These are phyloP conservation scores for Hsuehochloa calcarea DNA, from an alignment of 176 grass and related monocot species.

Conservation along the genomic window DNA sequence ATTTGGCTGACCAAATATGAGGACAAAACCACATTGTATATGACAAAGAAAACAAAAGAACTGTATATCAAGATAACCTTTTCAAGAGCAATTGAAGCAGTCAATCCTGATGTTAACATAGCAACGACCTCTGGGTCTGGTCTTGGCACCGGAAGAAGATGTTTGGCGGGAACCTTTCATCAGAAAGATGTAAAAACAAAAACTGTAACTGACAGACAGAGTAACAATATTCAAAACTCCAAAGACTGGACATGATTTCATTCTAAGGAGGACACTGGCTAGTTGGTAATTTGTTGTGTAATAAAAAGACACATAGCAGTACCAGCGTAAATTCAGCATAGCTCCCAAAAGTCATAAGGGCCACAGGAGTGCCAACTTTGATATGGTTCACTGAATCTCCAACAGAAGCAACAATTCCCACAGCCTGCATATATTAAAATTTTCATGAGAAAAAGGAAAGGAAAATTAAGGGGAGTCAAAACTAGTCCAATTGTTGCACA, in stretches of 20 bases:
- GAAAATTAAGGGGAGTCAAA: neutral
- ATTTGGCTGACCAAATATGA: conserved; percentile 15
- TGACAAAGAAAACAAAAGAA: neutral
- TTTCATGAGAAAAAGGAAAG: neutral
- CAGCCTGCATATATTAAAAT: conserved; percentile 60
- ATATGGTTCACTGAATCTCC: conserved; percentile 78
- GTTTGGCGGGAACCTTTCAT: conserved; percentile 79
- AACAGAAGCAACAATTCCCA: conserved; percentile 86
- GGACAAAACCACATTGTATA: conserved; percentile 13
- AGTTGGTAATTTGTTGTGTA: conserved; percentile 18
- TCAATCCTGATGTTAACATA: conserved; percentile 96
- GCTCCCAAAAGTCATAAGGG: conserved; percentile 93
- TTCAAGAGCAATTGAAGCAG: conserved; percentile 98
- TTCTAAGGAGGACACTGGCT: neutral
- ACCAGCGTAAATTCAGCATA: conserved; percentile 91
- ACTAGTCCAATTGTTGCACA: neutral
- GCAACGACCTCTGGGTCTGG: conserved; percentile 95
- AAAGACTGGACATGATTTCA: conserved; percentile 25
- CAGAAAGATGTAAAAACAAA: conserved; percentile 35
- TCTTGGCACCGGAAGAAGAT: conserved; percentile 92
- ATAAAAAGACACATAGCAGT: conserved; percentile 29
- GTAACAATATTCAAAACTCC: neutral
- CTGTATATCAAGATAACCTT: conserved; percentile 48
- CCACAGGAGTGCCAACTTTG: conserved; percentile 88
- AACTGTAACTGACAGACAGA: conserved; percentile 13